Evolutionary conservation across 768 basidiomycete genomes (phyloP), one percentile per base, ranked within the genome.

Genomic region (Rhodotorula sphaerocarpa): DNA sequence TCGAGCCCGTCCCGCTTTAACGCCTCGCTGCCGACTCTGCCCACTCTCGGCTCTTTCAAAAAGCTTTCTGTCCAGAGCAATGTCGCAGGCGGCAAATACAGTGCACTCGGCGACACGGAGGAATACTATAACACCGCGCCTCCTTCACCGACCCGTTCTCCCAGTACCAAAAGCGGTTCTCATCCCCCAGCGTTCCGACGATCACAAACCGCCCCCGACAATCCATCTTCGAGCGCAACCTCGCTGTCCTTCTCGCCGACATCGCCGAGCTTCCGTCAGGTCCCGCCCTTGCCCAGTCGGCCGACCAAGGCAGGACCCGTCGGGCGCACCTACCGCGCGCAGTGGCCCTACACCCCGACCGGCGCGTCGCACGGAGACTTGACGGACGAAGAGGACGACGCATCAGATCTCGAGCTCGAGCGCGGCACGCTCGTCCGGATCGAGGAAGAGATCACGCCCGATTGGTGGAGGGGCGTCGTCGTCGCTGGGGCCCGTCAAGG

Each of bases 401-500:
- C 39, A 2, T 41, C 20, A 28, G 63, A 64, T 21, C 47, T 64
- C 34, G 2, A 6, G 18, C 39, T 64, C 30, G 44, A 33, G 30
- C 45, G 34, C 27, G 57, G 57, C 1, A 56, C 58, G 21, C 18
- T 59, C 18, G 27, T 64, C 33, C 36, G 36, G 10, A 56, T 64
- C 42, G 56, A 54, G 63, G 33, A 34, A 9, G 51, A 55, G 33
- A 31, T 59, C 33, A 55, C 48, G 16, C 20, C 39, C 25, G 52
- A 64, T 27, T 64, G 63, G 63, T 64, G 57, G 57, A 55, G 48
- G n/a, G 63, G 57, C 3, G 11, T 23, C 3, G 23, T 30, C 12
- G 33, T 61, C 9, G 14, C 2, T 0, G 36, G 27, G 31, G 12
- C 3, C 3, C 9, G 2, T 7, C 28, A 9, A 15, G 51, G 44